Evolutionary conservation across 2,329 filamentous ascomycete genomes (phyloP).

Genomic region (Colletotrichum spaethianum): DNA sequence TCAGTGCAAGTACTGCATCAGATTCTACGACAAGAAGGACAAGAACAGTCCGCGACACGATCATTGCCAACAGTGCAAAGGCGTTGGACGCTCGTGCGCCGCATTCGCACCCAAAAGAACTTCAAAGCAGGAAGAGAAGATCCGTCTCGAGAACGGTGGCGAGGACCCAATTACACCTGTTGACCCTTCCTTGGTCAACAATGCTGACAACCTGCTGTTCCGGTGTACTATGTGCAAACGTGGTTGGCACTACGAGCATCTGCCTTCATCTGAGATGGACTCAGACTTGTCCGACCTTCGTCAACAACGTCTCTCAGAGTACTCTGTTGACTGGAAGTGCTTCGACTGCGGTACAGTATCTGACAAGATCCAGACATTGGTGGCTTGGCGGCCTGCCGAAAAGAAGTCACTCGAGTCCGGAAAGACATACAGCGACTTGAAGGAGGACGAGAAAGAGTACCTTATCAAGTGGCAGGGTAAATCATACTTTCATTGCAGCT

Average conservation of each 20-base stretch:
- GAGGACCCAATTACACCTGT: constrained; percentile 82
- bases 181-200: constrained; percentile 77
- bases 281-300: constrained; percentile 58
- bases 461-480: constrained; percentile 87
- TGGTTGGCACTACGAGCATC: constrained; percentile 87
- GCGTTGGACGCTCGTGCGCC: constrained; percentile 76
- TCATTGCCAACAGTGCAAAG: constrained; percentile 79
- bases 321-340: constrained; percentile 83
- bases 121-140: constrained; percentile 84
- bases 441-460: constrained; percentile 86
- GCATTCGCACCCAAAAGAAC: constrained; percentile 83
- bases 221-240: constrained; percentile 84
- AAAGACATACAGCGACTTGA: constrained; percentile 67
- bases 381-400: constrained; percentile 87
- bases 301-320: constrained; percentile 78
- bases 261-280: constrained; percentile 54
- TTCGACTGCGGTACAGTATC: constrained; percentile 78
- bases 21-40: constrained; percentile 78
- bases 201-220: constrained; percentile 82
- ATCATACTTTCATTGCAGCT: constrained; percentile 86
- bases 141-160: constrained; percentile 83
- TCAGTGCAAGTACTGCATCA: constrained; percentile 90
- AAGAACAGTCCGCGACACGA: constrained; percentile 77
- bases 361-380: constrained; percentile 80
- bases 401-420: constrained; percentile 65